phyloP scores from a whole-genome alignment of 2,329 filamentous ascomycete species.

The Fusarium palustre region DNA sequence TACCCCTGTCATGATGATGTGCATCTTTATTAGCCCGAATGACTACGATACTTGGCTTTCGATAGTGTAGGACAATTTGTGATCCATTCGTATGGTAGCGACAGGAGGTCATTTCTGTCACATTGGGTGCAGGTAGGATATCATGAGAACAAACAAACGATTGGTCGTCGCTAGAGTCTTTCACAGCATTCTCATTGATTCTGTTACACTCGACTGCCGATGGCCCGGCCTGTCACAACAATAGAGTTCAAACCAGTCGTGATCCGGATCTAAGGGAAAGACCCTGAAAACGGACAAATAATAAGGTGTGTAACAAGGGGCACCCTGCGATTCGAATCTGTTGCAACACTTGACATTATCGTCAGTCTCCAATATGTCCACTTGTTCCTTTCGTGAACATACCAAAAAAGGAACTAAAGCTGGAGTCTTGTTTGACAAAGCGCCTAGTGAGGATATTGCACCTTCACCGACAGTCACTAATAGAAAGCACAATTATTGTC shows the following conservation, averaged over 20 bases:
- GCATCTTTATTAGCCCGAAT: neutral
- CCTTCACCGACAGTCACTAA: conserved; percentile 17
- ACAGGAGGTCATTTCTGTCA: neutral
- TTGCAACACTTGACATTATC: neutral
- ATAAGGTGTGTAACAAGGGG: conserved; percentile 5
- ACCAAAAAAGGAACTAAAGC: neutral
- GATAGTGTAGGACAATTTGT: conserved; percentile 2
- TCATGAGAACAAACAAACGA: too few species aligned
- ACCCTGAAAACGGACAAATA: conserved; percentile 18
- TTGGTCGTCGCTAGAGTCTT: neutral
- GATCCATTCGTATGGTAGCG: neutral
- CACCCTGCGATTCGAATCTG: neutral
- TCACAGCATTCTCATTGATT: neutral
- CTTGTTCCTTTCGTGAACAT: neutral
- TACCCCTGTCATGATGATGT: conserved; percentile 2
- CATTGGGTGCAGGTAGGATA: neutral
- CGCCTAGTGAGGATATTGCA: neutral
- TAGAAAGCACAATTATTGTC: neutral
- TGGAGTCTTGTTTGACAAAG: neutral
- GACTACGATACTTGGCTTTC: neutral
- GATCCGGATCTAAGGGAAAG: conserved; percentile 1
- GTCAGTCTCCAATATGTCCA: neutral
- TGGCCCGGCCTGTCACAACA: neutral
- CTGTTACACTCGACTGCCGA: neutral
- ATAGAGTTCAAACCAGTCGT: conserved; percentile 17